Percentiles rank a stretch among this genome's conserved stretches.
phyloP scores from a whole-genome alignment of 768 basidiomycete genomes.

The Termitomyces sp. region DNA sequence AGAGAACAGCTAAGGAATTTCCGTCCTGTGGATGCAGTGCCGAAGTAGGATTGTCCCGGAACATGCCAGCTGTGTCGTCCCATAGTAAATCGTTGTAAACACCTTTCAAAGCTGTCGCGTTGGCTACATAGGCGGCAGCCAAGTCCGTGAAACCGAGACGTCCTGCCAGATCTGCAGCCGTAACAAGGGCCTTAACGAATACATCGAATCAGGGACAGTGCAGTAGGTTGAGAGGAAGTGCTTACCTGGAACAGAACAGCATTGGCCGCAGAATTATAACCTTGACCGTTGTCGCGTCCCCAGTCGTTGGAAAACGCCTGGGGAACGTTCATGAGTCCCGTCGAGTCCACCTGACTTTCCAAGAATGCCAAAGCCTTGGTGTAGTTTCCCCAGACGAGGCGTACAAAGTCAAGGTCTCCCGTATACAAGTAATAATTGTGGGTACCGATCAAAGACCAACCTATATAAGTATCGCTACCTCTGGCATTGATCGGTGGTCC shows the following conservation, averaged over 20 bases:
- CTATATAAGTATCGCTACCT: conserved; percentile 43
- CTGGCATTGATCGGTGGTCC: conserved; percentile 33
- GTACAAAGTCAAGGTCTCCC: conserved; percentile 41
- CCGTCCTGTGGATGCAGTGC: conserved; percentile 47
- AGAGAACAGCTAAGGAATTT: conserved; percentile 45
- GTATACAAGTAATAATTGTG: conserved; percentile 43
- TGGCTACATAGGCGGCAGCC: conserved; percentile 23
- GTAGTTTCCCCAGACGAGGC: conserved; percentile 42
- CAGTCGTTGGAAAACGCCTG: conserved; percentile 42
- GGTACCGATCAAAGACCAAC: conserved; percentile 45
- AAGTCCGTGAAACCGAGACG: conserved; percentile 22
- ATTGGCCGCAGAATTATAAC: conserved; percentile 45
- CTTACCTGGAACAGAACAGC: conserved; percentile 40
- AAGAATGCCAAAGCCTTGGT: conserved; percentile 34
- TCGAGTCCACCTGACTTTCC: conserved; percentile 36
- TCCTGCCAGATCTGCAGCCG: conserved; percentile 32
- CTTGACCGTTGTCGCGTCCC: conserved; percentile 43
- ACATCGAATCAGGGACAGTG: not conserved
- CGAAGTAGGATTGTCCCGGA: conserved; percentile 40
- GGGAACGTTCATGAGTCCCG: conserved; percentile 38
- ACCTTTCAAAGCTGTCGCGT: conserved; percentile 35
- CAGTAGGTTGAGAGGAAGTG: not conserved
- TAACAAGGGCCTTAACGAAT: conserved; percentile 27
- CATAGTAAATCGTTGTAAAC: conserved; percentile 42
- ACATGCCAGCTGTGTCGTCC: conserved; percentile 40